phyloP scores from a whole-genome alignment of 116 monocot genomes.

The Phalaenopsis hybrid region DNA sequence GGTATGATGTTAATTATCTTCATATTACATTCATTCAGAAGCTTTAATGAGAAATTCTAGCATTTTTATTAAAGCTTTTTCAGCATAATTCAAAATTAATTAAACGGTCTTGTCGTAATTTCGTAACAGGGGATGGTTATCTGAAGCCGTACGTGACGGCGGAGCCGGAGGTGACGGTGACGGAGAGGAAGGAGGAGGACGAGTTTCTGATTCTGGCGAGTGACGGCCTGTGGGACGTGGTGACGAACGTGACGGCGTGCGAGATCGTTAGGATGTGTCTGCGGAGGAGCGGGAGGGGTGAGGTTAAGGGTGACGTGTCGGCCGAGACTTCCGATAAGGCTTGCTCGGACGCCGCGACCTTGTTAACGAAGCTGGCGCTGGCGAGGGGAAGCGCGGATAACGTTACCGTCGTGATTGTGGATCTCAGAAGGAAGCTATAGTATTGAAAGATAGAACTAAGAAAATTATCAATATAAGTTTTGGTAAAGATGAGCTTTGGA shows the following conservation, averaged over 20 bases:
- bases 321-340: conserved; percentile 23
- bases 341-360: conserved; percentile 41
- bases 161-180: conserved; percentile 75
- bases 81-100: not conserved
- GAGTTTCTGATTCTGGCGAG: conserved; percentile 80
- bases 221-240: conserved; percentile 21
- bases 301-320: not conserved
- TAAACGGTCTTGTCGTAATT: too few relatives aligned
- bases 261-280: conserved; percentile 58
- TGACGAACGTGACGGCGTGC: conserved; percentile 67
- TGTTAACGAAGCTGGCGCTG: conserved; percentile 69
- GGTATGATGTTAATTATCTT: too few relatives aligned
- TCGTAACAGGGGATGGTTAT: conserved; percentile 45
- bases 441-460: too few relatives aligned
- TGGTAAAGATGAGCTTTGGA: too few relatives aligned
- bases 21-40: too few relatives aligned
- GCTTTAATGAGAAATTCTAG: too few relatives aligned
- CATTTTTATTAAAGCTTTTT: too few relatives aligned
- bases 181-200: conserved; percentile 53
- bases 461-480: too few relatives aligned
- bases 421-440: conserved; percentile 29
- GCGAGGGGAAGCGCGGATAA: conserved; percentile 53
- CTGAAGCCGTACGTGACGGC: conserved; percentile 69
- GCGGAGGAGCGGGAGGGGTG: conserved; percentile 12
- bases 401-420: conserved; percentile 64